Base-by-base conservation (phyloP, 2,329 filamentous ascomycete genomes). In the Sporothrix variecibatus region DNA sequence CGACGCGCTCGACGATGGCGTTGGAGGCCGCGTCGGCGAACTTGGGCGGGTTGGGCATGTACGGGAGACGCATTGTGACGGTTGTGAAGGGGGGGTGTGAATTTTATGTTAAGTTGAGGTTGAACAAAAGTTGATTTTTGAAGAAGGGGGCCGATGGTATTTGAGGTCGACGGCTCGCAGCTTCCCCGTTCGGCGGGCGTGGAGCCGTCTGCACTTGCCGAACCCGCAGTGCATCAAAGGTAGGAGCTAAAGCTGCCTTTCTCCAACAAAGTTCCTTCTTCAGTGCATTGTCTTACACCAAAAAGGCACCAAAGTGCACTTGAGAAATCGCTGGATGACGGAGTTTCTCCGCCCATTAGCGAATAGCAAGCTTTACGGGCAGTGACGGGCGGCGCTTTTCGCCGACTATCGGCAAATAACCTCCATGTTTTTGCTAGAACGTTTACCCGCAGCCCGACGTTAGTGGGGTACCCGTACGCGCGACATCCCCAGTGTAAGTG, bases 51-150 rank as follows among this genome's bases (percentile, higher is more conserved):
- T 87, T 83, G 78, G 86, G 78, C 74, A 87, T 85, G 86, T 93
- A 93, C 56, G 91, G 89, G 78, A 93, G 84, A 81, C 90, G 90
- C 91, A 93, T 93, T 23, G n/a, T 49, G 69, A 11, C 49, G 11
- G 34, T 62, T 7, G 64, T 68, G 12, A 6, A 4, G 43, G 15
- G 15, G 15, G 43, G 3, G 4, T n/a, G 34, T 43, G n/a, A 20
- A 26, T 7, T 11, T 43, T 11, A 3, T n/a, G n/a, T 12, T 23
- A 7, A 69, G 26, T 70, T 26, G 51, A 53, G 51, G 51, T 28
- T 72, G 56, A 12, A 43, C 34, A 58, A 53, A 53, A 53, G 51
- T 1, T 23, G 6, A 23, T n/a, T 51, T n/a, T n/a, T n/a, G n/a
- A n/a, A n/a, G n/a, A n/a, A n/a, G n/a, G n/a, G n/a, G n/a, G n/a